Evolutionary conservation across 306 rosid genomes (phyloP).

Genomic region (Luffa acutangula): DNA sequence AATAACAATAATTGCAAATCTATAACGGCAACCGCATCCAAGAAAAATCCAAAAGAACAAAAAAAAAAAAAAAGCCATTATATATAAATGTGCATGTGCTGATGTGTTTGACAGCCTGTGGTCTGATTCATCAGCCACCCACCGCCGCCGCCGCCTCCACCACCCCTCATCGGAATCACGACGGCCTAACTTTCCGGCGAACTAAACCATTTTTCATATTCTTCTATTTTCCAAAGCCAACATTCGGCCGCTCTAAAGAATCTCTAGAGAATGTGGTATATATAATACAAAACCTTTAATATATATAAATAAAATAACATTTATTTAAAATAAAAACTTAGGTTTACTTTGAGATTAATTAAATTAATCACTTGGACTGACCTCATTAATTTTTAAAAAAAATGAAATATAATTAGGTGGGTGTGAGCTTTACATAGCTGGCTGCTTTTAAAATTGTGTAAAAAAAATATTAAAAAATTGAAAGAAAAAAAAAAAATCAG

Average conservation of each 20-base stretch:
- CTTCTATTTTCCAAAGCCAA: background rate
- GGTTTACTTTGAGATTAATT: background rate
- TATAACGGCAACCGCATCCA: background rate
- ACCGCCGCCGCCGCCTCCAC: background rate
- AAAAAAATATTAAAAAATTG: background rate
- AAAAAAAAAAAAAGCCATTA: background rate
- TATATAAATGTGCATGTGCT: background rate
- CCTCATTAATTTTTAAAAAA: background rate
- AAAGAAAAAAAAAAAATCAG: background rate
- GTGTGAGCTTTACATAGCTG: background rate
- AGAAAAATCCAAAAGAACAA: background rate
- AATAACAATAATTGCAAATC: background rate
- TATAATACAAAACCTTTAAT: background rate
- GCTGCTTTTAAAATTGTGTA: background rate
- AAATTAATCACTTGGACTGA: background rate
- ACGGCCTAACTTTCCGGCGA: background rate
- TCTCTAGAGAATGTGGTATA: background rate
- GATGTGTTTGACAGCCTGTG: slow-evolving; percentile 3
- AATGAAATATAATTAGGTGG: background rate
- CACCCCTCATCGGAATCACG: background rate
- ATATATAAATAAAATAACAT: background rate
- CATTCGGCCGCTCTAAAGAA: slow-evolving; percentile 2
- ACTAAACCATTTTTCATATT: background rate
- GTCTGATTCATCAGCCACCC: background rate
- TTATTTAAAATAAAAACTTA: background rate